phyloP scores from a whole-genome alignment of 2,329 filamentous ascomycete species.

The Pseudogymnoascus sp. region DNA sequence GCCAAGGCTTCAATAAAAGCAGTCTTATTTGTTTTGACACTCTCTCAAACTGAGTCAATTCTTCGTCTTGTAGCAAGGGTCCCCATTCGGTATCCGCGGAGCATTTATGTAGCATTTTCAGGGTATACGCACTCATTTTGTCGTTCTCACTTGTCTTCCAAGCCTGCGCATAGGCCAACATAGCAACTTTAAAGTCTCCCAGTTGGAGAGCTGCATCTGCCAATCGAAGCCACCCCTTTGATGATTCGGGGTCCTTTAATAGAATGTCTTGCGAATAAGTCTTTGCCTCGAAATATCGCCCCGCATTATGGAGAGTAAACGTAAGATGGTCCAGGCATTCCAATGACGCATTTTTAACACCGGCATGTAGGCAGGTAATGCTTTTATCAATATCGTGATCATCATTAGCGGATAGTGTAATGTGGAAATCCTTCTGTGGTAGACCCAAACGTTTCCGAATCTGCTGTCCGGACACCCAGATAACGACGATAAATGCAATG shows the following conservation, averaged over 20 bases:
- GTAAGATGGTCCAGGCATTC: constrained; percentile 13
- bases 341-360: not conserved
- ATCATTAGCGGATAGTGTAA: not conserved
- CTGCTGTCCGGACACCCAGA: constrained; percentile 13
- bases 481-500: constrained; percentile 8
- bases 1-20: not conserved
- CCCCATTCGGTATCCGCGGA: not conserved
- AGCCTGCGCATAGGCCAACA: constrained; percentile 5
- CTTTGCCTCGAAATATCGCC: not conserved
- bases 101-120: constrained; percentile 2
- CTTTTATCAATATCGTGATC: constrained; percentile 2
- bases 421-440: constrained; percentile 9
- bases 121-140: not conserved
- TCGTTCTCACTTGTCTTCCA: not conserved
- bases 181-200: not conserved
- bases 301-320: constrained; percentile 9
- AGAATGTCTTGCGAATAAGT: not conserved
- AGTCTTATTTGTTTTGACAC: not conserved
- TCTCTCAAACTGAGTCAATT: not conserved
- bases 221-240: constrained; percentile 6
- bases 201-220: not conserved
- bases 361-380: not conserved
- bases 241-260: not conserved
- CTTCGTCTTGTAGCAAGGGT: not conserved
- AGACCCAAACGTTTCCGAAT: constrained; percentile 13